Base-by-base conservation (phyloP, 192 early-diverging fungal species). In the Umbelopsis sp. region DNA sequence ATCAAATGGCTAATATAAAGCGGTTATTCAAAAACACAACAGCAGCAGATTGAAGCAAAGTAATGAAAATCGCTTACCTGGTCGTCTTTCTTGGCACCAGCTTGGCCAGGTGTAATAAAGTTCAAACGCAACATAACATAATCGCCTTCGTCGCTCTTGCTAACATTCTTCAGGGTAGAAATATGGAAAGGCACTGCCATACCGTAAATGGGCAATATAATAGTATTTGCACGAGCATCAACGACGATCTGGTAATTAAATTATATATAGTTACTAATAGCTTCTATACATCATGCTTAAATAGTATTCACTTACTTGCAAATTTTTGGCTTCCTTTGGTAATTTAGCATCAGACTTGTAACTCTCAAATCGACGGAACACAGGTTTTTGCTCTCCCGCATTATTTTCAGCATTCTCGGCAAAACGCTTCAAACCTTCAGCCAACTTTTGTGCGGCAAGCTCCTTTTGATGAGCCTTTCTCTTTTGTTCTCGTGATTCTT, bases 161-260 rank as follows among this genome's bases (percentile, higher is more conserved):
- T 91, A 8, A 93, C 90, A 77, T 94, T 98, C 74, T 99, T 98
- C 43, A 99, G 76, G 2, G 96, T 96, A 14, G 95, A 94, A 68
- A 99, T 93, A 78, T 99, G 98, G 86, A 99, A 97, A 32, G 98
- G 98, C 16, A 99, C 98, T 2, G 97, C 90, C 77, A 94, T 88
- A 22, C 97, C 97, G 75, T 97, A 97, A 45, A 99, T 91, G 8
- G 98, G 98, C 52, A 98, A 80, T 45, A 99, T 89, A 50, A 99
- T 85, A 6, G 97, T 86, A 47, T 98, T 94, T 44, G 88, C 90
- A 36, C 89, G 87, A 65, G 87, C 83, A 81, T 99, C 98, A 0
- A 99, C 95, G 45, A 93, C 71, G 75, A 99, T 98, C 90, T 94
- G 75, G 14, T 25, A 45, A 31, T 45, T 22, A 9, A 25, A 14